Conservation (phyloP, 805 yeast genomes). For the Tetrapisispora pingtungensis region DNA sequence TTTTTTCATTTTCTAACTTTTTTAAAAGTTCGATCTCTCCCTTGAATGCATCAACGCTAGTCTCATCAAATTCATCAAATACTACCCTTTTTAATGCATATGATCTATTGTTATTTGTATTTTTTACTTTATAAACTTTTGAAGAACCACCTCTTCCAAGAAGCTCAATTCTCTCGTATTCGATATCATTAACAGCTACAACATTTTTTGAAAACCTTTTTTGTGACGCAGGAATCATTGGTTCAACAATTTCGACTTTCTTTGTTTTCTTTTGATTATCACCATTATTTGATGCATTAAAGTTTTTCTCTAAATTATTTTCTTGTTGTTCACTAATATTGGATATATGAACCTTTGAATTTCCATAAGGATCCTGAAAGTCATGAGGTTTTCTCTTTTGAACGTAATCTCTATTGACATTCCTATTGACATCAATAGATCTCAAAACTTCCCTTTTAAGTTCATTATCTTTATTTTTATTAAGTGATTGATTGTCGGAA, state of each 20-base stretch:
- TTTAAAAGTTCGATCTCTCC: slow-evolving; percentile 77
- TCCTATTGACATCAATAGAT: slow-evolving; percentile 17
- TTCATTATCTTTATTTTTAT: neutral
- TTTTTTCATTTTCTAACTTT: slow-evolving; percentile 45
- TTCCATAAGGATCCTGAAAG: neutral
- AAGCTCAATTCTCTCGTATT: slow-evolving; percentile 65
- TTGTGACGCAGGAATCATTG: slow-evolving; percentile 6
- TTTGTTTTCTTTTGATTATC: neutral
- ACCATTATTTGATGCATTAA: neutral
- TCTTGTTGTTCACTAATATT: neutral
- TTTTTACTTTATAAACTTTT: slow-evolving; percentile 69
- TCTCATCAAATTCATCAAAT: slow-evolving; percentile 70
- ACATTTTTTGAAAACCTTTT: slow-evolving; percentile 9
- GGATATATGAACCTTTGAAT: neutral
- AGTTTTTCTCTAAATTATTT: neutral
- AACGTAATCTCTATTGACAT: neutral
- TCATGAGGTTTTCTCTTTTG: neutral
- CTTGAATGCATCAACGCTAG: slow-evolving; percentile 67
- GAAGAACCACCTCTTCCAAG: slow-evolving; percentile 91
- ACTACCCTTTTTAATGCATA: slow-evolving; percentile 77
- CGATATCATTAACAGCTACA: slow-evolving; percentile 44
- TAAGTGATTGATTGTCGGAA: neutral
- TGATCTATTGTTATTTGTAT: slow-evolving; percentile 45
- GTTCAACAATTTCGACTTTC: slow-evolving; percentile 14
- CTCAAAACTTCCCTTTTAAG: slow-evolving; percentile 21